Base-by-base conservation (phyloP, 768 basidiomycete species). In the Cyclocybe aegerita region DNA sequence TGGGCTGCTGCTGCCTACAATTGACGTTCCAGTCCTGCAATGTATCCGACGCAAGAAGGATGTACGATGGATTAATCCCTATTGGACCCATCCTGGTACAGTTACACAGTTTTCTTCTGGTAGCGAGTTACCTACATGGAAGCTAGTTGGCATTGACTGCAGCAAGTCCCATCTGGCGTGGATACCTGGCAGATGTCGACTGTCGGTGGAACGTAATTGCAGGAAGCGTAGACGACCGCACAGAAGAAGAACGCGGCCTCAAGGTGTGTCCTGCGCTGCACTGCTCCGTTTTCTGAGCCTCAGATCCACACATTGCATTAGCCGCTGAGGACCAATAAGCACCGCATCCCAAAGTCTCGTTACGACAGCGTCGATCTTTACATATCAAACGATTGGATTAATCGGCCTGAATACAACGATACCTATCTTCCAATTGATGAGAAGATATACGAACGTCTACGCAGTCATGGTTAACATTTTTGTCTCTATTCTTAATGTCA, bases 131-230 rank as follows among this genome's bases (percentile, higher is more conserved):
- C 46, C 53, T 36, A 53, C 46, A 34, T 38, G 23, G 42, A 45
- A 31, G 39, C 40, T 67, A 97, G 95, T 76, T 99, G 48, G 97
- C 97, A 3, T 71, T 98, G 63, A 93, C 90, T 1, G 97, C 95
- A 23, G 92, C 93, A 1, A 95, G 95, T 64, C 97, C 97, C 3
- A 79, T 92, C 10, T 99, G 92, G 84, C 80, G 97, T 53, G 97
- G 97, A 4, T 88, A 92, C 66, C 81, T 99, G 38, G 86, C 95
- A 36, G 95, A 99, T 65, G 95, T 98, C 4, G 97, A 99, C 71
- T 97, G 92, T 62, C 84, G 97, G 38, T 99, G 97, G 97, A 92
- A 98, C 61, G 97, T 99, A 8, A 97, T 99, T 56, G 90, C 97
- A 8, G 97, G 90, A n/a, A 93, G 92, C 60, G 96, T 99, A 0